Evolutionary conservation across 2,329 filamentous ascomycete genomes (phyloP).

Genomic region (Trichoderma gracile): DNA sequence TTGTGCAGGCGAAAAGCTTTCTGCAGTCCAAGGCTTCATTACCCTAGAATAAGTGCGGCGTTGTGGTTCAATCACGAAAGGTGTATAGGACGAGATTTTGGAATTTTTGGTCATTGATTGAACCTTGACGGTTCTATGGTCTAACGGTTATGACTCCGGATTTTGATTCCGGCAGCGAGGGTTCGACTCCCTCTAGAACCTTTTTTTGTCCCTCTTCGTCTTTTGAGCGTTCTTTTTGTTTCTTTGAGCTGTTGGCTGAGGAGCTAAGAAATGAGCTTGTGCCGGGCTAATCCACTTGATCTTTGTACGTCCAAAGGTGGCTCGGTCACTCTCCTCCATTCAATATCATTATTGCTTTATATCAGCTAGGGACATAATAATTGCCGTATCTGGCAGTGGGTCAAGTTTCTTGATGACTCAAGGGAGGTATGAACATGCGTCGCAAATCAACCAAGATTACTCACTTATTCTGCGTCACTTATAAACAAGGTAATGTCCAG

Average conservation of each 20-base stretch:
- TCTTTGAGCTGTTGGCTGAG: not conserved
- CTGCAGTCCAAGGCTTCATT: not conserved
- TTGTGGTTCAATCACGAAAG: not conserved
- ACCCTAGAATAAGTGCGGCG: not conserved
- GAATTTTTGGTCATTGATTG: not conserved
- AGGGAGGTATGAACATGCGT: no score
- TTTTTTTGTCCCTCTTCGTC: not conserved
- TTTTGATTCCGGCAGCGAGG: constrained; percentile 30
- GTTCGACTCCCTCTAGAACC: constrained; percentile 28
- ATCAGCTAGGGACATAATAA: not conserved
- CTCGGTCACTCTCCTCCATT: not conserved
- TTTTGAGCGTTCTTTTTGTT: no score
- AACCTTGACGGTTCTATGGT: constrained; percentile 25
- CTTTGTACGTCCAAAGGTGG: not conserved
- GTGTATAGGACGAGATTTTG: not conserved
- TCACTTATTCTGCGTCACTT: no score
- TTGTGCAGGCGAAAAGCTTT: not conserved
- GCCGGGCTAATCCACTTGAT: not conserved
- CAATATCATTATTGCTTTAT: no score
- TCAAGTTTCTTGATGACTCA: not conserved
- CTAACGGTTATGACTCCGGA: constrained; percentile 30
- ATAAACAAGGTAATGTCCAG: no score
- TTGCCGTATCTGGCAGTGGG: not conserved
- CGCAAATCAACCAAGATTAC: no score
- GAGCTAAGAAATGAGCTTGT: not conserved